Conservation (phyloP, 176 grass and related monocot species). For the Oryza glumipatula region DNA sequence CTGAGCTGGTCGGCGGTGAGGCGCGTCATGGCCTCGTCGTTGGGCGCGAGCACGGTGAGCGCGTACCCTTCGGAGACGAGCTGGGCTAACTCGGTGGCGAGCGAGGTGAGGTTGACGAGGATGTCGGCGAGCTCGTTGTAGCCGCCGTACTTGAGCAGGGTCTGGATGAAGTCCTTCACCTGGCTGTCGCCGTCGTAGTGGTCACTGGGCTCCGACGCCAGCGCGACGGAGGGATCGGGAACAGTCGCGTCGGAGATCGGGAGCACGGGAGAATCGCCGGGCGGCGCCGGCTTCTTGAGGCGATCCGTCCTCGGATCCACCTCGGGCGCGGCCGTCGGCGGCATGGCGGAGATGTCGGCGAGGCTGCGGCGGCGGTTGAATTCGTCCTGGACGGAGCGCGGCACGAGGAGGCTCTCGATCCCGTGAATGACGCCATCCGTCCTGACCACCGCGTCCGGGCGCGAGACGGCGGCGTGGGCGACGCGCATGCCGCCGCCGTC, state of each 20-base stretch:
- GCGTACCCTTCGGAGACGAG: conserved; percentile 91
- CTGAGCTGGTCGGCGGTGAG: conserved; percentile 89
- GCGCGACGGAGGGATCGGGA: conserved; percentile 57
- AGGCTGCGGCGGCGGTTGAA: conserved; percentile 93
- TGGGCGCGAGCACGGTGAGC: conserved; percentile 88
- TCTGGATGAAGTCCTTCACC: conserved; percentile 97
- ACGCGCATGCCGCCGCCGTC: conserved; percentile 15
- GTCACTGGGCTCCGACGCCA: conserved; percentile 50
- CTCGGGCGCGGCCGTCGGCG: conserved; percentile 83
- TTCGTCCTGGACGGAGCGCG: conserved; percentile 81
- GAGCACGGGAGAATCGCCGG: conserved; percentile 60
- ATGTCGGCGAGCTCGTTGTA: conserved; percentile 97
- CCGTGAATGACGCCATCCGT: conserved; percentile 89
- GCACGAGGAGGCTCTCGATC: conserved; percentile 79
- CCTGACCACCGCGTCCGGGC: conserved; percentile 62
- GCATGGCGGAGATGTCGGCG: conserved; percentile 72
- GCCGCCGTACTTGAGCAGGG: conserved; percentile 73
- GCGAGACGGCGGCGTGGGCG: conserved; percentile 47
- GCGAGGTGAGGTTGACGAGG: conserved; percentile 87
- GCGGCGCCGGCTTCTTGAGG: conserved; percentile 74
- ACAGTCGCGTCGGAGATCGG: conserved; percentile 73
- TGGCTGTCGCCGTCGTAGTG: conserved; percentile 78
- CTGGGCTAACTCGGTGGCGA: conserved; percentile 87
- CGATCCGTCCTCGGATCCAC: conserved; percentile 81
- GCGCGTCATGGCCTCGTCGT: conserved; percentile 85